These are phyloP conservation scores for Nothophoma quercina DNA, from an alignment of 2,329 filamentous ascomycete genomes.

Conservation along the genomic window DNA sequence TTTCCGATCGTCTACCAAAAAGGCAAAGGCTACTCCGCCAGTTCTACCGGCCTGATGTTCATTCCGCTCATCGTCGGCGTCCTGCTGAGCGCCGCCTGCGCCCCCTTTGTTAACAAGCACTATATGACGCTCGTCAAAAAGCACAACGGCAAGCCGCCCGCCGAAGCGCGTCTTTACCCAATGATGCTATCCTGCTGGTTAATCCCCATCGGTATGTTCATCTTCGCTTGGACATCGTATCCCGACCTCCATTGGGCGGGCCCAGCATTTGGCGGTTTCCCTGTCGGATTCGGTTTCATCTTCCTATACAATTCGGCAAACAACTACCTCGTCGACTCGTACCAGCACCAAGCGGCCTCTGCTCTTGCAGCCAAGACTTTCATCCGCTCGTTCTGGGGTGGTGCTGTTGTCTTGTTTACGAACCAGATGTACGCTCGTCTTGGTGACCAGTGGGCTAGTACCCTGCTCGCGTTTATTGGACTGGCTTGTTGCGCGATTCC, in stretches of 20 bases:
- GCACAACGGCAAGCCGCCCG: slow-evolving; percentile 75
- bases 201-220: slow-evolving; percentile 71
- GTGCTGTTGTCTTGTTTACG: slow-evolving; percentile 78
- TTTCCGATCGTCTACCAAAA: slow-evolving; percentile 73
- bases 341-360: slow-evolving; percentile 78
- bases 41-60: slow-evolving; percentile 84
- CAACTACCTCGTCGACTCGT: slow-evolving; percentile 67
- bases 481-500: slow-evolving; percentile 83
- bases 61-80: slow-evolving; percentile 83
- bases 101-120: slow-evolving; percentile 80
- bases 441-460: slow-evolving; percentile 78
- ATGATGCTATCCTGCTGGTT: slow-evolving; percentile 67
- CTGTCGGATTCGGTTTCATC: slow-evolving; percentile 80
- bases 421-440: slow-evolving; percentile 74
- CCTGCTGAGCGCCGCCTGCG: slow-evolving; percentile 68
- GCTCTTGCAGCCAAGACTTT: slow-evolving; percentile 84
- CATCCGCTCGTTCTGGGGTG: slow-evolving; percentile 81
- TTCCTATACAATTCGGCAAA: slow-evolving; percentile 77
- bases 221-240: slow-evolving; percentile 76
- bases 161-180: slow-evolving; percentile 79
- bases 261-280: slow-evolving; percentile 70
- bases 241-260: slow-evolving; percentile 71
- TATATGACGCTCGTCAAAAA: slow-evolving; percentile 71
- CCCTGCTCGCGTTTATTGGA: slow-evolving; percentile 75
- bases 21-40: slow-evolving; percentile 79